Conservation (phyloP, 495 filamentous ascomycete species). For the Xylaria castorea region DNA sequence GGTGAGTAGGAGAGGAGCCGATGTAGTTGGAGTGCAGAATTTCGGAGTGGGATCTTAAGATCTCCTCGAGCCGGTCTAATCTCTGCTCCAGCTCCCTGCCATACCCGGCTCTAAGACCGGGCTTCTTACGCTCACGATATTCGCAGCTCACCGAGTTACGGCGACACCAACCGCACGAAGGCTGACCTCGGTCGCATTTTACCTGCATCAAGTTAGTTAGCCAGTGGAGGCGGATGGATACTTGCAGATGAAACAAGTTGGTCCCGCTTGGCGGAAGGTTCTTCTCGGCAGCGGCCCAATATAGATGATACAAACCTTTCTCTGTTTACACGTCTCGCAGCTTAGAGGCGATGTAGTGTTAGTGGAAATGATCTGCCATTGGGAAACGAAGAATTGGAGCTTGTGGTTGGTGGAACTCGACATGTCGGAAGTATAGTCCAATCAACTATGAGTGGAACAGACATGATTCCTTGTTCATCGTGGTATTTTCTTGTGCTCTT, state of each 20-base stretch:
- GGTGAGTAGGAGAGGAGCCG: constrained; percentile 46
- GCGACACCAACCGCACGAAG: constrained; percentile 86
- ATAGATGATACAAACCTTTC: constrained; percentile 63
- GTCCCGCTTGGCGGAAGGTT: background rate
- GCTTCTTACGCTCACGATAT: constrained; percentile 87
- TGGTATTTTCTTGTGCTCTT: background rate
- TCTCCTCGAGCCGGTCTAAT: constrained; percentile 64
- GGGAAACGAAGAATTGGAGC: constrained; percentile 1
- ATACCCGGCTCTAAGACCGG: constrained; percentile 82
- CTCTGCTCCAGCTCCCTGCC: constrained; percentile 86
- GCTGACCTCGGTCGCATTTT: constrained; percentile 83
- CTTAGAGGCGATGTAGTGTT: constrained; percentile 46
- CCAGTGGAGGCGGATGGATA: background rate
- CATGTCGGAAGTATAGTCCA: background rate
- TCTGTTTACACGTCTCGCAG: constrained; percentile 83
- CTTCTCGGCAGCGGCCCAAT: background rate
- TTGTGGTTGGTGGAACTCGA: constrained; percentile 15
- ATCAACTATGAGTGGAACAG: constrained; percentile 9
- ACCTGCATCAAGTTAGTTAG: constrained; percentile 52
- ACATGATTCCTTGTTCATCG: background rate
- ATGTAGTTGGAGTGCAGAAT: constrained; percentile 49
- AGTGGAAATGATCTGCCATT: constrained; percentile 28
- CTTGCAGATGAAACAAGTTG: background rate
- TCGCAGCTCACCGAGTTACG: constrained; percentile 79
- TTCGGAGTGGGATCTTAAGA: constrained; percentile 56